These are phyloP conservation scores for Cochlearia excelsa DNA, from an alignment of 345 rosid genomes.

Conservation along the genomic window DNA sequence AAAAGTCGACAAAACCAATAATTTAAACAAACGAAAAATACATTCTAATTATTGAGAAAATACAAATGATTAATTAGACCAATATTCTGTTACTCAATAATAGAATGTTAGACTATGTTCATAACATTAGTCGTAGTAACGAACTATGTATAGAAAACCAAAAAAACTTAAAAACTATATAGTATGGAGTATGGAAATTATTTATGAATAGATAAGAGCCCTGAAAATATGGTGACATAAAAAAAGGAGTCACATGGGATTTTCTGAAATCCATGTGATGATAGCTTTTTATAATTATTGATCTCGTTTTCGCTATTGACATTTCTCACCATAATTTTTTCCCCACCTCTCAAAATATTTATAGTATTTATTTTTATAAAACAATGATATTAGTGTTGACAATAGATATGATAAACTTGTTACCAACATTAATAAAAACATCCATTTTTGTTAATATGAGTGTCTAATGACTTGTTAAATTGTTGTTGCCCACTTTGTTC, in stretches of 20 bases:
- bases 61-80: slow-evolving; percentile 26
- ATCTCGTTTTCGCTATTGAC: slow-evolving; percentile 29
- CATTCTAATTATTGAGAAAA: slow-evolving; percentile 26
- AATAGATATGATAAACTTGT: slow-evolving; percentile 6
- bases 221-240: slow-evolving; percentile 29
- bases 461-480: slow-evolving; percentile 22
- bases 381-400: slow-evolving; percentile 16
- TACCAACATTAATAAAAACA: slow-evolving; percentile 11
- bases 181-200: slow-evolving; percentile 25
- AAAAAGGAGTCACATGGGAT: slow-evolving; percentile 32
- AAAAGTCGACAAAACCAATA: neutral
- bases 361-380: neutral
- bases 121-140: slow-evolving; percentile 23
- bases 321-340: slow-evolving; percentile 26
- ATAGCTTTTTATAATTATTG: slow-evolving; percentile 27
- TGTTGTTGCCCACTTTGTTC: slow-evolving; percentile 4
- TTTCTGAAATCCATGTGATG: slow-evolving; percentile 35
- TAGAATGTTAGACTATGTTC: slow-evolving; percentile 17
- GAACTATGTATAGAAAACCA: slow-evolving; percentile 9
- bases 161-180: neutral
- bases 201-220: slow-evolving; percentile 27
- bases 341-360: neutral
- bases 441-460: slow-evolving; percentile 21
- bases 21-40: slow-evolving; percentile 3
- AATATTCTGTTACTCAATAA: slow-evolving; percentile 26